phyloP scores from a whole-genome alignment of 2,329 filamentous ascomycete species.

The Apiospora kogelbergensis region DNA sequence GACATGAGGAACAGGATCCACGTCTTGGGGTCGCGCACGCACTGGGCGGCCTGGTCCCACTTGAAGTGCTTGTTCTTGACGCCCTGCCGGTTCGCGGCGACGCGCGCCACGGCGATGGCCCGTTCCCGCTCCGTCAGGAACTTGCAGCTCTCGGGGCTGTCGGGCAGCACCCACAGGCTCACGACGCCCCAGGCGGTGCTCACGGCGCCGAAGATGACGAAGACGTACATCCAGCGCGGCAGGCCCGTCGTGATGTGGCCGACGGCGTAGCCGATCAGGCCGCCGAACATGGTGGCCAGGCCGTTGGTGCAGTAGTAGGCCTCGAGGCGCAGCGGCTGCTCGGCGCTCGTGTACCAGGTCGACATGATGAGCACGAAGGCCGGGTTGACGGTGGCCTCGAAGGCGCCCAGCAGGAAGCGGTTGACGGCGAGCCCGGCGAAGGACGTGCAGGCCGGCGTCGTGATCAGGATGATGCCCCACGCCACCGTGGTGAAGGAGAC shows the following conservation, averaged over 20 bases:
- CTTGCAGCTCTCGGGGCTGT: slow-evolving; percentile 60
- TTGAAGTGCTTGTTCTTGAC: slow-evolving; percentile 54
- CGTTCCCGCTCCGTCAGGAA: slow-evolving; percentile 60
- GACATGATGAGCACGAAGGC: slow-evolving; percentile 38
- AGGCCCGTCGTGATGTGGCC: slow-evolving; percentile 51
- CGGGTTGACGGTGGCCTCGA: slow-evolving; percentile 58
- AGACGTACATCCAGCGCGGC: slow-evolving; percentile 40
- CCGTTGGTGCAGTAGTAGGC: slow-evolving; percentile 60
- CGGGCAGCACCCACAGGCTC: slow-evolving; percentile 58
- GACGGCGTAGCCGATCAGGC: slow-evolving; percentile 56
- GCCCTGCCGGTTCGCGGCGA: slow-evolving; percentile 50
- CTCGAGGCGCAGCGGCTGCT: slow-evolving; percentile 53
- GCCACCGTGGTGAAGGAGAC: slow-evolving; percentile 42
- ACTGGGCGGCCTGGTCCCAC: slow-evolving; percentile 46
- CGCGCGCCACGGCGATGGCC: slow-evolving; percentile 51
- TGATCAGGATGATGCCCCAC: slow-evolving; percentile 50
- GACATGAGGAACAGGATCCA: slow-evolving; percentile 57
- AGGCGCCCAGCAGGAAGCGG: slow-evolving; percentile 55
- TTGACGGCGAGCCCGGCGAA: slow-evolving; percentile 56
- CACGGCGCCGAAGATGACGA: slow-evolving; percentile 58
- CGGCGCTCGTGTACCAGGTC: slow-evolving; percentile 39
- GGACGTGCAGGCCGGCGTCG: slow-evolving; percentile 50
- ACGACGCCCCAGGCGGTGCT: slow-evolving; percentile 55
- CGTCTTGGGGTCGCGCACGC: slow-evolving; percentile 48
- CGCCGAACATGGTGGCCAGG: slow-evolving; percentile 62